Base-by-base conservation (phyloP, 2,329 filamentous ascomycete species). In the Eurotiales sp. region DNA sequence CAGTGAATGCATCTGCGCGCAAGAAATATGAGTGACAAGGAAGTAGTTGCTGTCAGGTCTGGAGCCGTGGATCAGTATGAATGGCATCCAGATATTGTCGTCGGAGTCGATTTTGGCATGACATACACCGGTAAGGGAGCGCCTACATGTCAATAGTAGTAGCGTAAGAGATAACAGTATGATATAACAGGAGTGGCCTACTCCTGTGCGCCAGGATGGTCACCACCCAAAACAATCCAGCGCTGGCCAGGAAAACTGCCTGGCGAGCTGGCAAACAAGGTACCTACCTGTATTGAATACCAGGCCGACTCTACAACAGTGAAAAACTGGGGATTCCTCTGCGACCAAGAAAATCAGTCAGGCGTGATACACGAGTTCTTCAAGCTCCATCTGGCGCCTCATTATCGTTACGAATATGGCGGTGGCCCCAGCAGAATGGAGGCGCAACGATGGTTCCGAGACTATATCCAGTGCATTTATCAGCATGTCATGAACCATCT, bases 311-410 rank as follows among this genome's bases (percentile, higher is more conserved):
- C 56, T 0, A 46, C 32, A 8, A 50, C 32, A 0, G 32, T 59
- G 3, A 57, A 51, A 23, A 55, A 50, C 8, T 73, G 70, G 69
- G 70, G 70, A 0, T 72, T 71, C 46, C 52, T 61, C 6, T 69
- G 61, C 23, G 67, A 72, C 43, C 52, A 63, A 21, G 61, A 67
- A n/a, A 60, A 66, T 10, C 54, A 59, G 8, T 41, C 37, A 0
- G 30, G 52, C 1, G 61, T 66, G 7, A 55, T 63, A 29, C 58
- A 63, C 25, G 68, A 69, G 44, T 68, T 64, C 46, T 72, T 72
- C 64, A 72, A 72, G 45, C 59, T 68, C 11, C 64, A 66, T 39
- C 61, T 72, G 0, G 66, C 65, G 22, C 61, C 64, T 29, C 53
- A 57, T 8, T 59, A 66, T 46, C 52, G 59, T 14, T 61, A 65